A percentile compares a stretch with the other conserved stretches of the same genome.
These are phyloP conservation scores for Epicoccum sorghinum DNA, from an alignment of 2,329 filamentous ascomycete genomes.

Conservation along the genomic window DNA sequence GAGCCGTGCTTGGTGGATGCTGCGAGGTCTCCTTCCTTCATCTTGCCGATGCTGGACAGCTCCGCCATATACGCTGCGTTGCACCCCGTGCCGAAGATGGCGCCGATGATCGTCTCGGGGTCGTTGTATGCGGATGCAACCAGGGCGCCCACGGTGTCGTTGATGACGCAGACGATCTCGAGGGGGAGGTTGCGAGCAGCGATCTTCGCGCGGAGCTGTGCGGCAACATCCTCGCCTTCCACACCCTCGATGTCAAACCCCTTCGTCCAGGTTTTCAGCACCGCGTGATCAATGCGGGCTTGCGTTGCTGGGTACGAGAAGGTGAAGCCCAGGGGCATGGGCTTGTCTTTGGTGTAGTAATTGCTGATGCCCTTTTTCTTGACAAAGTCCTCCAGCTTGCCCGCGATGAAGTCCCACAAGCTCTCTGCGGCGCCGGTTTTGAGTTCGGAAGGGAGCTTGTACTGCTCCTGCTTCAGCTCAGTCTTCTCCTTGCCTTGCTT, in stretches of 20 bases:
- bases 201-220: constrained; percentile 82
- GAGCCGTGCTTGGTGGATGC: neutral
- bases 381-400: constrained; percentile 89
- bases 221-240: constrained; percentile 88
- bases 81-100: constrained; percentile 92
- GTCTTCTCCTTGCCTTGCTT: constrained; percentile 74
- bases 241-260: constrained; percentile 94
- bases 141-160: constrained; percentile 90
- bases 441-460: constrained; percentile 90
- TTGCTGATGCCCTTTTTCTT: constrained; percentile 77
- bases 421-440: constrained; percentile 84
- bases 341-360: constrained; percentile 64
- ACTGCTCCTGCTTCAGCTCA: constrained; percentile 88
- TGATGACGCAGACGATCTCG: constrained; percentile 83
- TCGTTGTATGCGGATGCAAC: constrained; percentile 92
- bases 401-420: constrained; percentile 93
- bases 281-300: constrained; percentile 89
- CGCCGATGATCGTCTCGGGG: constrained; percentile 81
- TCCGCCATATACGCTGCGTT: constrained; percentile 95
- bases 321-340: constrained; percentile 86
- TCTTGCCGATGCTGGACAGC: constrained; percentile 80
- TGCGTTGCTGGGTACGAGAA: constrained; percentile 96
- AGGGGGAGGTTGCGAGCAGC: constrained; percentile 78
- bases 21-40: constrained; percentile 45
- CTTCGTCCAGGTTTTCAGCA: constrained; percentile 96